These are phyloP conservation scores for Polytrichum formosum DNA, from an alignment of 225 moss, liverwort and hornwort species.

Conservation along the genomic window DNA sequence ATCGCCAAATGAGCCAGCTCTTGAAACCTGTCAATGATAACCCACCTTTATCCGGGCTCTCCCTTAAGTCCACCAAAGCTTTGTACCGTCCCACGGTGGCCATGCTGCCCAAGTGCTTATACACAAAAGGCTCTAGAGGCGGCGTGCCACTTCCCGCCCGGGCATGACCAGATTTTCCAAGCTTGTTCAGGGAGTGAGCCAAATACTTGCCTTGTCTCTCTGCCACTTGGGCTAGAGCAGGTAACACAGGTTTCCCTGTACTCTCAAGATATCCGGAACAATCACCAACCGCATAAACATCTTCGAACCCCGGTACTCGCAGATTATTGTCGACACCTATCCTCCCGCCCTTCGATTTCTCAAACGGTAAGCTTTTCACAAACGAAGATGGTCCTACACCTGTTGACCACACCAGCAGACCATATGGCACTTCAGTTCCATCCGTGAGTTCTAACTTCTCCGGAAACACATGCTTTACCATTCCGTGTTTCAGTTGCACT, in stretches of 20 bases:
- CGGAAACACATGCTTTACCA: constrained; percentile 65
- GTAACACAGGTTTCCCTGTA: constrained; percentile 67
- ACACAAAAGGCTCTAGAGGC: constrained; percentile 48
- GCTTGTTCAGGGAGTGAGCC: constrained; percentile 56
- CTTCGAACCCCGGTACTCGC: constrained; percentile 55
- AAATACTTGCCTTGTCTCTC: constrained; percentile 84
- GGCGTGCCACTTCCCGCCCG: constrained; percentile 19
- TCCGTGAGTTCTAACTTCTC: constrained; percentile 45
- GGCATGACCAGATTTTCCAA: constrained; percentile 33
- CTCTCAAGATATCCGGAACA: constrained; percentile 86
- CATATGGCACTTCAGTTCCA: constrained; percentile 68
- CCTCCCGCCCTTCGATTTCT: constrained; percentile 60
- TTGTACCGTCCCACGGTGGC: constrained; percentile 86
- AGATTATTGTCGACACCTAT: constrained; percentile 71
- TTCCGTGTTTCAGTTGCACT: constrained; percentile 60
- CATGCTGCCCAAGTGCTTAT: constrained; percentile 86
- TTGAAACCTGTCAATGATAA: constrained; percentile 67
- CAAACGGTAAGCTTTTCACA: constrained; percentile 52
- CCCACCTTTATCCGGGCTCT: constrained; percentile 45
- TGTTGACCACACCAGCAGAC: constrained; percentile 91
- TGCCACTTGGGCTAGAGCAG: constrained; percentile 93
- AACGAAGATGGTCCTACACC: constrained; percentile 83
- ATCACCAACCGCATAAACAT: constrained; percentile 83
- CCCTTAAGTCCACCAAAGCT: constrained; percentile 82
- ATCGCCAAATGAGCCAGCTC: constrained; percentile 91